Base-by-base conservation (phyloP, 305 asterid genomes). In the Fraxinus greggii region DNA sequence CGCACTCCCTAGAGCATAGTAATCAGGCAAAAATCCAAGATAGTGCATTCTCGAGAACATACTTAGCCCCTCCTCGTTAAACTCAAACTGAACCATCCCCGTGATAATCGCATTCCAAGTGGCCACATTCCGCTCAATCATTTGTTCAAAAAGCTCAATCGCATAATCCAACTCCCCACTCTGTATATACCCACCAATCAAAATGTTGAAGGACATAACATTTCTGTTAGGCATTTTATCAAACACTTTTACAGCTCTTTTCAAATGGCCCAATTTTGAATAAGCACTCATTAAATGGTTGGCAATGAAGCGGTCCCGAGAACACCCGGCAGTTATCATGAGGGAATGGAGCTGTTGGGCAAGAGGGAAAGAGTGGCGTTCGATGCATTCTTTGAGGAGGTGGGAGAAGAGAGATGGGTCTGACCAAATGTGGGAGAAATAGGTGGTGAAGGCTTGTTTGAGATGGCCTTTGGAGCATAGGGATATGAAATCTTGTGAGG, bases 61-160 rank as follows among this genome's bases (percentile, higher is more conserved):
- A 63, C 80, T 80, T 88, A 90, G 80, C 5, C 92, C 98, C 67
- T 89, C 93, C 21, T 88, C 90, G 26, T 94, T 93, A 36, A 82
- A 81, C 87, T 92, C 97, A 17, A 81, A 88, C 78, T 88, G 89
- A 82, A 91, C 89, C 89, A 90, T 67, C 72, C 97, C 99, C 7
- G 92, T 82, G 32, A 96, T 88, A 83, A 96, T 86, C 0, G 98
- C 98, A 63, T 96, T 96, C 99, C 99, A 96, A 3, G 99, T 84
- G 72, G 97, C 97, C 26, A 92, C 83, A 86, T 96, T 94, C 75
- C 93, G 92, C 33, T 38, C 84, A 45, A 79, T 85, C 99, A 94
- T 94, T 83, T 88, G 87, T 12, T 92, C 82, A 88, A 96, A 94
- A 29, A 93, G 12, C 85, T 87, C 85, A 69, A 83, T 35, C 1